Evolutionary conservation across 75 land plant species (phyloP).

Genomic region (Larix kaempferi): DNA sequence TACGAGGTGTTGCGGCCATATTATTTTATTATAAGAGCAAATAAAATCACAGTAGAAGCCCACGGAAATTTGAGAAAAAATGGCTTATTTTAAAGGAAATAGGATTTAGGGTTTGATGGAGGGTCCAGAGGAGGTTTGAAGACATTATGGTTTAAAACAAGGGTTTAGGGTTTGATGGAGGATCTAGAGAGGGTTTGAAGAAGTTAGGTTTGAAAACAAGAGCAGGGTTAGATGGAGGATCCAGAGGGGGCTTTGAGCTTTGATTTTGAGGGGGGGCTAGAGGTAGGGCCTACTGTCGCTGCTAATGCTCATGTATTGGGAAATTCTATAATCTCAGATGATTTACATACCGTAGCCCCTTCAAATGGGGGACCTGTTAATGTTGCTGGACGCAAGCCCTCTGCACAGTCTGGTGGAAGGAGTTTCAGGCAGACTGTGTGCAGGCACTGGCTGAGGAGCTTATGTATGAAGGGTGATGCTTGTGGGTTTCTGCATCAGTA

Average conservation of each 20-base stretch:
- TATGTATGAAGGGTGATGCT: constrained; percentile 99
- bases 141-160: not conserved
- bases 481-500: constrained; percentile 98
- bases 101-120: constrained; percentile 1
- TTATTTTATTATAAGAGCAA: not conserved
- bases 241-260: constrained; percentile 92
- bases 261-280: constrained; percentile 96
- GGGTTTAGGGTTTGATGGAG: not conserved
- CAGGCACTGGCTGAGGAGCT: constrained; percentile 93
- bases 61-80: not conserved
- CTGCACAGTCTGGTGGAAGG: constrained; percentile 32
- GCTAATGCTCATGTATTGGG: not conserved
- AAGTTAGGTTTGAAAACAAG: not conserved
- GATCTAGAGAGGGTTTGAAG: not conserved
- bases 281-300: constrained; percentile 29
- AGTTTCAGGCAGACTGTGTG: constrained; percentile 99
- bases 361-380: constrained; percentile 5
- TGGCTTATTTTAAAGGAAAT: not conserved
- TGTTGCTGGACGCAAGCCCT: not conserved
- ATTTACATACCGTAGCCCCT: not conserved
- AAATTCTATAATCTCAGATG: not conserved
- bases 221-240: constrained; percentile 60
- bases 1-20: not conserved
- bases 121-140: not conserved
- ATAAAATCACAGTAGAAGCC: not conserved